These are phyloP conservation scores for Conoideocrella luteorostrata DNA, from an alignment of 2,329 filamentous ascomycete species.

Conservation along the genomic window DNA sequence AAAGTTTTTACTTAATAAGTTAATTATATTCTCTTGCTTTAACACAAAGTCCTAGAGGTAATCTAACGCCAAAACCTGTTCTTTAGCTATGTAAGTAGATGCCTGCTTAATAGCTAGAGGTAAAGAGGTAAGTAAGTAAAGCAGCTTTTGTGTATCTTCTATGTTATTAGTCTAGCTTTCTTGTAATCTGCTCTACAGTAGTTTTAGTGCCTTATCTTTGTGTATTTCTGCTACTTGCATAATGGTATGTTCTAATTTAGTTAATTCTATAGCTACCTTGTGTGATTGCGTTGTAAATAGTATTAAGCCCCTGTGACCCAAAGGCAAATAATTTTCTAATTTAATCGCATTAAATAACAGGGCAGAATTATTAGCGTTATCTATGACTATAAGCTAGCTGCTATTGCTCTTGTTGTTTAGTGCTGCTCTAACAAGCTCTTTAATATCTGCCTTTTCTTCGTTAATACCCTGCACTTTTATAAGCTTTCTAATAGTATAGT, in stretches of 20 bases:
- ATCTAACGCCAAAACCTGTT: slow-evolving; percentile 11
- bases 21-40: slow-evolving; percentile 14
- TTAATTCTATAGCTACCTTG: slow-evolving; percentile 7
- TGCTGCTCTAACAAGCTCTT: slow-evolving; percentile 25
- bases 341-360: slow-evolving; percentile 18
- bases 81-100: slow-evolving; percentile 27
- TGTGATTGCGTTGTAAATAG: slow-evolving; percentile 12
- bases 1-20: slow-evolving; percentile 24
- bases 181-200: slow-evolving; percentile 16
- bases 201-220: slow-evolving; percentile 13
- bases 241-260: slow-evolving; percentile 8
- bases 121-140: slow-evolving; percentile 23
- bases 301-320: slow-evolving; percentile 10
- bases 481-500: slow-evolving; percentile 23
- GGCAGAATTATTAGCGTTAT: slow-evolving; percentile 35
- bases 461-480: slow-evolving; percentile 22
- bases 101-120: slow-evolving; percentile 31
- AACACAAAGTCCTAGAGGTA: slow-evolving; percentile 21
- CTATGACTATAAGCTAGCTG: slow-evolving; percentile 36
- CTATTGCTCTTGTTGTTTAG: slow-evolving; percentile 22
- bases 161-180: slow-evolving; percentile 15
- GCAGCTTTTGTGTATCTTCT: slow-evolving; percentile 15
- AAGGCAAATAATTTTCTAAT: slow-evolving; percentile 15
- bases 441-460: slow-evolving; percentile 28
- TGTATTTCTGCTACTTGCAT: slow-evolving; percentile 18